Evolutionary conservation across 108 stramenopile genomes (phyloP).

Genomic region (Seminavis robusta): DNA sequence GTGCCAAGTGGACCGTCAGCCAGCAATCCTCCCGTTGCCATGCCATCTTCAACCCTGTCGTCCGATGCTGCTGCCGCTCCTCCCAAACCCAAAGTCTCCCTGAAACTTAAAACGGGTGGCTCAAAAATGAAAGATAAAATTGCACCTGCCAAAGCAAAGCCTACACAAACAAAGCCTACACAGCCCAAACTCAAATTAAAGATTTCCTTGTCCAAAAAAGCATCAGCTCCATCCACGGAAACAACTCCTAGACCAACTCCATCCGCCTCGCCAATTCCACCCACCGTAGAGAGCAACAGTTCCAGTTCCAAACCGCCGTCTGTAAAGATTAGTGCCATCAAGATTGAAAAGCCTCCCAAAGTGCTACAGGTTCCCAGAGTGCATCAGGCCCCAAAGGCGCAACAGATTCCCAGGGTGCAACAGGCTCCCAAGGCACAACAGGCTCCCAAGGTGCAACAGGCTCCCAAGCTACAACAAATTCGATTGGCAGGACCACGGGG

Average conservation of each 20-base stretch:
- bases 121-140: not conserved
- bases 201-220: slow-evolving; percentile 20
- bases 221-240: slow-evolving; percentile 2
- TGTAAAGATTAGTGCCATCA: no score
- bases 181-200: slow-evolving; percentile 29
- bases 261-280: no score
- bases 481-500: slow-evolving; percentile 30
- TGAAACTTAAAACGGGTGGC: slow-evolving; percentile 17
- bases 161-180: slow-evolving; percentile 20
- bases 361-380: no score
- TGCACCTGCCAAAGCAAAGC: slow-evolving; percentile 6
- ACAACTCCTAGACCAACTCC: no score
- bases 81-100: not conserved
- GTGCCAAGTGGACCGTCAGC: not conserved
- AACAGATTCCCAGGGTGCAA: no score
- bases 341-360: no score
- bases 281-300: no score
- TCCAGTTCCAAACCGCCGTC: no score
- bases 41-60: not conserved
- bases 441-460: no score
- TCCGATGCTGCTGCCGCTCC: not conserved
- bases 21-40: not conserved
- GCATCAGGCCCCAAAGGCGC: no score
- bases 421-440: no score
- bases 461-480: no score